These are phyloP conservation scores for Sphaerulina populicola DNA, from an alignment of 2,329 filamentous ascomycete genomes.

Conservation along the genomic window DNA sequence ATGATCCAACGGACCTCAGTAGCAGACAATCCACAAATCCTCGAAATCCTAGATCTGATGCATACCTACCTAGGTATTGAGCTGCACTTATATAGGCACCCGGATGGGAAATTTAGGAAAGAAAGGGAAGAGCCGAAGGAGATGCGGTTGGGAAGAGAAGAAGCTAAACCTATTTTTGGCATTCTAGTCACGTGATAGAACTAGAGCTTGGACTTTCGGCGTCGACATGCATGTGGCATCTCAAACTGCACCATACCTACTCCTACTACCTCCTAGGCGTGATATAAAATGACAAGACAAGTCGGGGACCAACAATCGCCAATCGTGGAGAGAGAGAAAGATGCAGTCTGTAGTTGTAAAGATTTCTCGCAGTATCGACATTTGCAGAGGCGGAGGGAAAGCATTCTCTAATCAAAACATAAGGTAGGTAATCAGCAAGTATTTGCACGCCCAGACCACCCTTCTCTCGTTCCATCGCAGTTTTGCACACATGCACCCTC, in stretches of 20 bases:
- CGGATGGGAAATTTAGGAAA: neutral
- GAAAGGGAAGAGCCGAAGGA: neutral
- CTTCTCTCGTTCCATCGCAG: neutral
- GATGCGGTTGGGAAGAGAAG: neutral
- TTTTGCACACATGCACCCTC: neutral
- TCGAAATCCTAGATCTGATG: no score
- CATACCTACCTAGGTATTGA: neutral
- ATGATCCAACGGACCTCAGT: no score
- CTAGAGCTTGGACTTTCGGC: neutral
- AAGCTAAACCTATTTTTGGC: neutral
- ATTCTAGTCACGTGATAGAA: neutral
- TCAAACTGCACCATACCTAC: no score
- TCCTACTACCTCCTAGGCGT: no score
- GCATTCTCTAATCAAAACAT: neutral
- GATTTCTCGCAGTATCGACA: neutral
- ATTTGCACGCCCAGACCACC: neutral
- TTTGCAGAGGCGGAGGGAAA: neutral
- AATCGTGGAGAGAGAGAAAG: neutral
- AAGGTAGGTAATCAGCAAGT: neutral
- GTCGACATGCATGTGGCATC: neutral
- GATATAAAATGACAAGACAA: no score
- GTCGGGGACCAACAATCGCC: neutral
- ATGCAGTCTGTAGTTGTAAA: neutral
- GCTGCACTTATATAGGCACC: neutral
- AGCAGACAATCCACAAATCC: no score